Conservation (phyloP, 2,329 filamentous ascomycete genomes). For the Xylariaceae sp. region DNA sequence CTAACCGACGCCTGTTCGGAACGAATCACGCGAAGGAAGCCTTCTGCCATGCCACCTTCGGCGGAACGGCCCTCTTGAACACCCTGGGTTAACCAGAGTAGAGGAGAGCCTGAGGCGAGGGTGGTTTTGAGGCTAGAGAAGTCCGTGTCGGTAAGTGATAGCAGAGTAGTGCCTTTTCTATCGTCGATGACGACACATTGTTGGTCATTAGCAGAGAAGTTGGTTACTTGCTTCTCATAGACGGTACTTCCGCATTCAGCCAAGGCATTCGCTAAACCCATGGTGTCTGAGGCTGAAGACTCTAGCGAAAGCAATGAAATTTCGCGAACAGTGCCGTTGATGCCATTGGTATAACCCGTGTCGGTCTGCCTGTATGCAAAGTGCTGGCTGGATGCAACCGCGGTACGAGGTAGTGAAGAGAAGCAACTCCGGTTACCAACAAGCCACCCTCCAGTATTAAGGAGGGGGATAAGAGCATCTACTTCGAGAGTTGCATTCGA, state of each 20-base stretch:
- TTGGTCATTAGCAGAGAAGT: constrained; percentile 16
- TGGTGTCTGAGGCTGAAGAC: constrained; percentile 2
- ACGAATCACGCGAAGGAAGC: constrained; percentile 33
- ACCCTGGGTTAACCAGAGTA: constrained; percentile 33
- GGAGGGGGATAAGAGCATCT: constrained; percentile 8
- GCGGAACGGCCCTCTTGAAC: constrained; percentile 29
- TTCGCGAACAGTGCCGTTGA: not conserved
- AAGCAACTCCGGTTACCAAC: constrained; percentile 19
- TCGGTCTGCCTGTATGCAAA: constrained; percentile 18
- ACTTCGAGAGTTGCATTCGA: not conserved
- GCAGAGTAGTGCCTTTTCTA: constrained; percentile 24
- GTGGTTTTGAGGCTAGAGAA: constrained; percentile 29
- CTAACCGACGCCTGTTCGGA: constrained; percentile 34
- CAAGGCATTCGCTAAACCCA: constrained; percentile 11
- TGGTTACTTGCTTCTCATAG: constrained; percentile 8
- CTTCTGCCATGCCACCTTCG: constrained; percentile 31
- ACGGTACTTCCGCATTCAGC: constrained; percentile 8
- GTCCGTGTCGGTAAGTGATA: constrained; percentile 18
- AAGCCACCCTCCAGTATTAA: constrained; percentile 28
- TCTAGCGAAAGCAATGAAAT: constrained; percentile 12
- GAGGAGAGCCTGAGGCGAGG: constrained; percentile 19
- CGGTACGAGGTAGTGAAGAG: constrained; percentile 11
- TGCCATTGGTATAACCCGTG: not conserved
- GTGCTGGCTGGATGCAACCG: constrained; percentile 15
- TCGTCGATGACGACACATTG: constrained; percentile 31